phyloP scores from a whole-genome alignment of 2,329 filamentous ascomycete genomes.

The Didymella lethalis region DNA sequence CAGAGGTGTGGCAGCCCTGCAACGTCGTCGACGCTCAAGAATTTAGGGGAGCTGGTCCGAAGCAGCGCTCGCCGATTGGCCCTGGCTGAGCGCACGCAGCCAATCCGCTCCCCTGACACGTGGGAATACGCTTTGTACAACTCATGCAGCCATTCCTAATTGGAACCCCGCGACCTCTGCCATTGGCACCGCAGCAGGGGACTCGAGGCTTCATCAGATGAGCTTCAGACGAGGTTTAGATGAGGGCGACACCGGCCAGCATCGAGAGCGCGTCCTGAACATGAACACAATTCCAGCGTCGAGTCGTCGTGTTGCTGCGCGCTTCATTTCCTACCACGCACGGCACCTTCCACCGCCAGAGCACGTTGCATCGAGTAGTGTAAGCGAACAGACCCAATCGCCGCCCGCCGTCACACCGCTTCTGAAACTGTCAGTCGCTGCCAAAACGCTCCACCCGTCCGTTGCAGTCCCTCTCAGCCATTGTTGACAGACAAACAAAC shows the following conservation, averaged over 20 bases:
- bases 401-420: constrained; percentile 9
- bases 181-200: neutral
- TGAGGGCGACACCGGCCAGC: neutral
- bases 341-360: constrained; percentile 18
- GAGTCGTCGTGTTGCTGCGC: constrained; percentile 20
- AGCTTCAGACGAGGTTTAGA: too few species aligned
- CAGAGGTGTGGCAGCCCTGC: constrained; percentile 23
- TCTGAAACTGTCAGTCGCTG: constrained; percentile 14
- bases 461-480: neutral
- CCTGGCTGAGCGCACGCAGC: neutral
- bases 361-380: constrained; percentile 3
- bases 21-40: constrained; percentile 25
- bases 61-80: constrained; percentile 29
- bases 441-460: neutral
- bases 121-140: constrained; percentile 10
- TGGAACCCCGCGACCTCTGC: neutral
- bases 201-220: neutral
- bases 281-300: neutral
- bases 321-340: constrained; percentile 24
- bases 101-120: constrained; percentile 21
- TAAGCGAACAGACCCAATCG: constrained; percentile 8
- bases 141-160: constrained; percentile 12
- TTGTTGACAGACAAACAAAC: constrained; percentile 20
- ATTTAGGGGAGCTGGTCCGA: constrained; percentile 33
- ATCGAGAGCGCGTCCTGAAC: neutral